phyloP scores from a whole-genome alignment of 2,329 filamentous ascomycete genomes.

The Phaeosphaeria sp. region DNA sequence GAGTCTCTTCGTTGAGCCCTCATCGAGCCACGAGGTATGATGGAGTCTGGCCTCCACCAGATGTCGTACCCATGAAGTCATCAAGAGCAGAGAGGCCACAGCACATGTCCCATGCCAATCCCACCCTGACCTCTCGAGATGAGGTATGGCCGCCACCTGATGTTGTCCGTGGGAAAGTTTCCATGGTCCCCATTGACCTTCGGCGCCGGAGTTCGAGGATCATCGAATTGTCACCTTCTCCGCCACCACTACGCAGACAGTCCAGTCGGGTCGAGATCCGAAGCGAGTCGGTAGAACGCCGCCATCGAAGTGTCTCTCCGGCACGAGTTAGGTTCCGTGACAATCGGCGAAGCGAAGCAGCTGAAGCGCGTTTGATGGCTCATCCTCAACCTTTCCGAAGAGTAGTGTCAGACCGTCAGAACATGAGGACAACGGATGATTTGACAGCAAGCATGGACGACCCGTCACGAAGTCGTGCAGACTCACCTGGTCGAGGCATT shows the following conservation, averaged over 20 bases:
- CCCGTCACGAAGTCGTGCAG: slow-evolving; percentile 8
- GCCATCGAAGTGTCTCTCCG: slow-evolving; percentile 18
- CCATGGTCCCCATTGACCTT: slow-evolving; percentile 9
- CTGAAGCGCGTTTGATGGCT: slow-evolving; percentile 29
- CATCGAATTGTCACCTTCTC: slow-evolving; percentile 33
- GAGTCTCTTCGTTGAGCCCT: slow-evolving; percentile 30
- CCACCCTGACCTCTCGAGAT: slow-evolving; percentile 11
- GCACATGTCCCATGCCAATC: slow-evolving; percentile 4
- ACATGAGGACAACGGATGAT: slow-evolving; percentile 23
- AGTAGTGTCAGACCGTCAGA: slow-evolving; percentile 27
- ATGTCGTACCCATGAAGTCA: slow-evolving; percentile 18
- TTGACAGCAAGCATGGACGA: slow-evolving; percentile 19
- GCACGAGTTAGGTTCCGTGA: slow-evolving; percentile 8
- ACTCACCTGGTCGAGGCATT: slow-evolving; percentile 32
- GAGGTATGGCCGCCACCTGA: slow-evolving; percentile 35
- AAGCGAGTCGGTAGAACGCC: slow-evolving; percentile 22
- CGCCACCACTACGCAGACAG: slow-evolving; percentile 23
- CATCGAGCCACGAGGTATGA: slow-evolving; percentile 23
- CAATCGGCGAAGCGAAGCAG: slow-evolving; percentile 21
- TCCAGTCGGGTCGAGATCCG: slow-evolving; percentile 21
- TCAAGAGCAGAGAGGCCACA: slow-evolving; percentile 3
- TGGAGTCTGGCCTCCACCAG: slow-evolving; percentile 24
- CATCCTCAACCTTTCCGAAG: slow-evolving; percentile 33
- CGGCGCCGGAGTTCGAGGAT: slow-evolving; percentile 23
- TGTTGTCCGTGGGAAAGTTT: slow-evolving; percentile 24